phyloP scores from a whole-genome alignment of 2,329 filamentous ascomycete genomes.

The Colletotrichum cuscutae region DNA sequence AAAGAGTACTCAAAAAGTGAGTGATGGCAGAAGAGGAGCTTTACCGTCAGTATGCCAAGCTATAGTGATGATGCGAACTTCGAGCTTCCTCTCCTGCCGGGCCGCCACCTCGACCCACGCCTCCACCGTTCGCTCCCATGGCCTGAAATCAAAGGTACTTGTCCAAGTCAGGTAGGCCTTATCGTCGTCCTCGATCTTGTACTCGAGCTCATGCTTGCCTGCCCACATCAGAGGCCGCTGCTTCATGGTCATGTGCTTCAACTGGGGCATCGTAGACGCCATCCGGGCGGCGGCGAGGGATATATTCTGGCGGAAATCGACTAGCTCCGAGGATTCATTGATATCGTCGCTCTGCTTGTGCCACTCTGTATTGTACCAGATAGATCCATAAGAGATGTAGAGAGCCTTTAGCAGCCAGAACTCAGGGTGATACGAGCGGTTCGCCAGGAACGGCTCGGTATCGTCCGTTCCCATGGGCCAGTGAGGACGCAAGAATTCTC shows the following conservation, averaged over 20 bases:
- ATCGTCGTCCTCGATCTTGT: conserved; percentile 17
- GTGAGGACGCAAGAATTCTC: conserved; percentile 35
- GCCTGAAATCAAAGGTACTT: conserved; percentile 38
- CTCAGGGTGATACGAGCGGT: conserved; percentile 12
- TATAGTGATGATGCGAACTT: not conserved
- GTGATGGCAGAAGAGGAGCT: conserved; percentile 27
- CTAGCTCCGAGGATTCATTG: conserved; percentile 35
- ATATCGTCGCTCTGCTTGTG: conserved; percentile 35
- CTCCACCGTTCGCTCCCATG: conserved; percentile 37
- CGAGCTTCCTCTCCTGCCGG: conserved; percentile 23
- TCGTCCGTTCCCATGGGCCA: conserved; percentile 35
- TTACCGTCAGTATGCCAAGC: conserved; percentile 30
- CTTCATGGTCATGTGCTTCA: conserved; percentile 36
- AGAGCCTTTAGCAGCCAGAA: conserved; percentile 33
- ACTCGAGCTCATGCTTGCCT: conserved; percentile 38
- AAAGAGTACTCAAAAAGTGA: conserved; percentile 15
- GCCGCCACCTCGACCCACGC: conserved; percentile 38
- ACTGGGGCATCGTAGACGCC: conserved; percentile 36
- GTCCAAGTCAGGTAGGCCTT: conserved; percentile 32
- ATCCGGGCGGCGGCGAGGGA: conserved; percentile 38
- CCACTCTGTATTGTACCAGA: conserved; percentile 37
- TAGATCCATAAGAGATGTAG: conserved; percentile 36
- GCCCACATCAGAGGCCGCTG: conserved; percentile 40
- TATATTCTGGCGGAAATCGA: conserved; percentile 37
- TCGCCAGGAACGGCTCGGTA: conserved; percentile 23